These are phyloP conservation scores for Ramalina intermedia DNA, from an alignment of 495 filamentous ascomycete genomes.

Conservation along the genomic window DNA sequence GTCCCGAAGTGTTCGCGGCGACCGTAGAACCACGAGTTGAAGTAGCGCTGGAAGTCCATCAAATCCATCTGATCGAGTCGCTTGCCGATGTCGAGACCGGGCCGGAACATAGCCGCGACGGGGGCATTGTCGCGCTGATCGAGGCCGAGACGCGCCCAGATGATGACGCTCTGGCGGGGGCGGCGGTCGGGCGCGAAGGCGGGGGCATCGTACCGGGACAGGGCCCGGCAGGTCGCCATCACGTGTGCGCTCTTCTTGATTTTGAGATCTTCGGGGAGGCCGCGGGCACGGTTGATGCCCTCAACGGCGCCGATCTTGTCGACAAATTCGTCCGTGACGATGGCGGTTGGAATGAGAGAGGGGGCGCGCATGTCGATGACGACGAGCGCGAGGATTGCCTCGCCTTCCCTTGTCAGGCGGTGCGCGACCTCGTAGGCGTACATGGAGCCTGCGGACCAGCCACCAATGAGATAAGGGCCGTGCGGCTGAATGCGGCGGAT, in stretches of 20 bases:
- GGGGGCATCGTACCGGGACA: not conserved
- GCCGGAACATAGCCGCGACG: too few relatives aligned
- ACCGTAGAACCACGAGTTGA: constrained; percentile 19
- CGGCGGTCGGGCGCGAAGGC: not conserved
- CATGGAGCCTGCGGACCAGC: constrained; percentile 76
- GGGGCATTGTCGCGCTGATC: too few relatives aligned
- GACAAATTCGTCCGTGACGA: constrained; percentile 1
- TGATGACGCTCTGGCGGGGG: not conserved
- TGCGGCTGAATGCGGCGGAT: constrained; percentile 56
- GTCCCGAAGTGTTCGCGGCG: constrained; percentile 59
- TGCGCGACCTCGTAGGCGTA: constrained; percentile 71
- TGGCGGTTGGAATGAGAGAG: not conserved
- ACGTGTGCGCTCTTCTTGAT: not conserved
- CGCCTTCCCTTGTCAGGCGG: constrained; percentile 50
- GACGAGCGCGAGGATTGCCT: constrained; percentile 47
- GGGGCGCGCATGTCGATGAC: constrained; percentile 36
- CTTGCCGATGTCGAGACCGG: too few relatives aligned
- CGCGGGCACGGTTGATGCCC: not conserved
- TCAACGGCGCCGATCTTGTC: constrained; percentile 1
- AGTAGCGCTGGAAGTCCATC: not conserved
- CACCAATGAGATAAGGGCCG: constrained; percentile 51
- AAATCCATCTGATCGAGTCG: not conserved
- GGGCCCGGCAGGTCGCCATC: not conserved
- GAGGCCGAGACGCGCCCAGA: too few relatives aligned
- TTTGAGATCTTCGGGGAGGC: not conserved